Conservation (phyloP, 139 green algal genomes). For the Mychonastes homosphaera region DNA sequence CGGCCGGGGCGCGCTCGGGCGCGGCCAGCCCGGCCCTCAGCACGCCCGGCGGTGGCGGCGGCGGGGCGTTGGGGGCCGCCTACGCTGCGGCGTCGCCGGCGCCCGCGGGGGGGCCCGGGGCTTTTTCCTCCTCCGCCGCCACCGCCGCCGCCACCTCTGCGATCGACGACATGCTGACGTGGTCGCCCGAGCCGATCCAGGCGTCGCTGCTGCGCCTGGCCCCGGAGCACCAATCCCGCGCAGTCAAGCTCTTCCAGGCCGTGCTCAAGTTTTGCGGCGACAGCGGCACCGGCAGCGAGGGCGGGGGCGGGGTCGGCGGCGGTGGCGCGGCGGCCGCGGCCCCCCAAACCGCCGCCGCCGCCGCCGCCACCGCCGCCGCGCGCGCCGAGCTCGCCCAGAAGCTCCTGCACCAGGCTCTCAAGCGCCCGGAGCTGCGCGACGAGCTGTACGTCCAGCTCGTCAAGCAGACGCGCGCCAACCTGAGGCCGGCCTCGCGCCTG, state of each 20-base stretch:
- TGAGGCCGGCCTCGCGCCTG: constrained; percentile 18
- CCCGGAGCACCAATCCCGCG: constrained; percentile 57
- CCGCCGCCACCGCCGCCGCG: constrained; percentile 1
- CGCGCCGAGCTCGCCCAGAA: constrained; percentile 72
- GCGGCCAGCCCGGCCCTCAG: too few relatives aligned
- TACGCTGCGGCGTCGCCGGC: too few relatives aligned
- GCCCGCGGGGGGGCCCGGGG: too few relatives aligned
- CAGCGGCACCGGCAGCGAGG: constrained; percentile 12
- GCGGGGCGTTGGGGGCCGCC: too few relatives aligned
- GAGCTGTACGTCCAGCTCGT: constrained; percentile 84
- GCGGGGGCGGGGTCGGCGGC: constrained; percentile 11
- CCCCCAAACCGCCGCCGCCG: too few relatives aligned
- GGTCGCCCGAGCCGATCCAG: constrained; percentile 73
- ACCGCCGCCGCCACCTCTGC: constrained; percentile 16
- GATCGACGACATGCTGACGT: constrained; percentile 62
- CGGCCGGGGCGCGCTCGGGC: too few relatives aligned
- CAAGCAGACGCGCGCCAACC: constrained; percentile 85
- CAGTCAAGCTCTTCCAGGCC: constrained; percentile 84
- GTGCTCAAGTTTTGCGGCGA: constrained; percentile 77
- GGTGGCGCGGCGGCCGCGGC: background rate
- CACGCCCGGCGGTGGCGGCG: too few relatives aligned
- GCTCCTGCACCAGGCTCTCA: constrained; percentile 80
- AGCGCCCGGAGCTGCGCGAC: constrained; percentile 80
- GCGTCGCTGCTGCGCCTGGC: constrained; percentile 77
- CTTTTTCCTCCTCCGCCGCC: too few relatives aligned